These are phyloP conservation scores for Linaria vulgaris DNA, from an alignment of 257 asterid species.

Conservation along the genomic window DNA sequence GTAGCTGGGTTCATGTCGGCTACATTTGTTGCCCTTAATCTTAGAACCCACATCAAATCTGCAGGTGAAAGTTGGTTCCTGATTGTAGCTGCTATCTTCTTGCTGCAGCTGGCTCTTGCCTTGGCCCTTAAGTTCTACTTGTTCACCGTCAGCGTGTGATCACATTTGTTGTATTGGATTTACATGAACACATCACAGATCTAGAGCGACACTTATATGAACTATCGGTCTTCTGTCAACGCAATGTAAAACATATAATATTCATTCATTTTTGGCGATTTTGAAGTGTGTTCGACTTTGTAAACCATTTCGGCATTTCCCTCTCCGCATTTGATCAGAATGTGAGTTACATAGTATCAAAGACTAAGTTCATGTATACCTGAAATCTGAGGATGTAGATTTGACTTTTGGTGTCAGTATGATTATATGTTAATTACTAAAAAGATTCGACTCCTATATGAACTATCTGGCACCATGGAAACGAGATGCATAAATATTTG, in stretches of 20 bases:
- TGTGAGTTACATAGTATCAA: no score
- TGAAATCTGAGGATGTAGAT: no score
- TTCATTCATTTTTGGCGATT: conserved; percentile 9
- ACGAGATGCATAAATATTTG: no score
- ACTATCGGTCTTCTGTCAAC: background rate
- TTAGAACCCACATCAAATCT: conserved; percentile 80
- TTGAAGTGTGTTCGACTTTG: background rate
- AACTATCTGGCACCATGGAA: no score
- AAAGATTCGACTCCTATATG: no score
- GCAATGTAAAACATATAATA: background rate
- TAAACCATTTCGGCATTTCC: no score
- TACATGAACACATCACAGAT: conserved; percentile 17
- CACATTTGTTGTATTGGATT: conserved; percentile 4
- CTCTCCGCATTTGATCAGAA: no score
- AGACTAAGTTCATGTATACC: no score
- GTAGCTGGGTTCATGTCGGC: conserved; percentile 96
- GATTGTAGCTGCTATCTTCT: conserved; percentile 86
- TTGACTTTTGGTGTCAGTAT: no score
- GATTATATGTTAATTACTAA: no score
- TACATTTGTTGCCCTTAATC: conserved; percentile 84
- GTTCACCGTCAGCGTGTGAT: conserved; percentile 67
- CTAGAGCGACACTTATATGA: conserved; percentile 4
- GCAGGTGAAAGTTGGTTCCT: conserved; percentile 95
- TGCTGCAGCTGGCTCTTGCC: conserved; percentile 93
- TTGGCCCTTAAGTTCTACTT: conserved; percentile 79